A percentile compares a stretch with the other conserved stretches of the same genome.
These are phyloP conservation scores for Lasiosphaeria ovina DNA, from an alignment of 495 filamentous ascomycete species.

Conservation along the genomic window DNA sequence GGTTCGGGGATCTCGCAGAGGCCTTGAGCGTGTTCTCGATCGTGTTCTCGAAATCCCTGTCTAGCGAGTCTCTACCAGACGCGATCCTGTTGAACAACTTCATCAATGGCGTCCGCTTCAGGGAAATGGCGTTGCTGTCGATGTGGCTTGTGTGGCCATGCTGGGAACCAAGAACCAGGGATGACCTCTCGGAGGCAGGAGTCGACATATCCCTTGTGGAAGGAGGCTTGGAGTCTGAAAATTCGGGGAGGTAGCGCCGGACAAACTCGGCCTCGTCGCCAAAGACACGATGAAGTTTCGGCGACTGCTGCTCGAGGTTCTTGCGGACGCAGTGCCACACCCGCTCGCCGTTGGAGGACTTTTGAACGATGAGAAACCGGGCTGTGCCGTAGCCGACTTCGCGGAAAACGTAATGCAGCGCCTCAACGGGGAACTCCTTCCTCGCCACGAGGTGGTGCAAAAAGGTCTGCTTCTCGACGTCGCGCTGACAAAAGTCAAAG, in stretches of 20 bases:
- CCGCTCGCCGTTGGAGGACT: conserved; percentile 26
- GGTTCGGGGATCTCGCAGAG: conserved; percentile 21
- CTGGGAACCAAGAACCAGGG: conserved; percentile 17
- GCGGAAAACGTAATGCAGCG: conserved; percentile 29
- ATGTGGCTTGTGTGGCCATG: neutral
- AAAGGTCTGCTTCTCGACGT: conserved; percentile 32
- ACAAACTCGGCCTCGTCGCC: conserved; percentile 35
- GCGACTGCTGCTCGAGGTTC: conserved; percentile 26
- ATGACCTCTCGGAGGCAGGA: conserved; percentile 23
- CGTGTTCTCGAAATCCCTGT: conserved; percentile 22
- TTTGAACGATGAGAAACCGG: conserved; percentile 34
- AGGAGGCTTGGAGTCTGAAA: conserved; percentile 25
- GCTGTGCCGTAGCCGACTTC: conserved; percentile 33
- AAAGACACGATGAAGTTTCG: conserved; percentile 35
- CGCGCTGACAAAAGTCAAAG: conserved; percentile 34
- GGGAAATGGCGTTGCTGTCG: conserved; percentile 20
- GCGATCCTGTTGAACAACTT: conserved; percentile 27
- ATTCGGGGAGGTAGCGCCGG: conserved; percentile 35
- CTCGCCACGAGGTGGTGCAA: conserved; percentile 30
- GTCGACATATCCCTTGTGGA: conserved; percentile 29
- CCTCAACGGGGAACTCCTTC: conserved; percentile 31
- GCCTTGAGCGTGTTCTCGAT: conserved; percentile 21
- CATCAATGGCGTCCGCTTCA: conserved; percentile 33
- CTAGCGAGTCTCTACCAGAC: conserved; percentile 22
- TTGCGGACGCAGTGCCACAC: conserved; percentile 32